Evolutionary conservation across 331 rosid genomes (phyloP).

Genomic region (Malus hybrid): DNA sequence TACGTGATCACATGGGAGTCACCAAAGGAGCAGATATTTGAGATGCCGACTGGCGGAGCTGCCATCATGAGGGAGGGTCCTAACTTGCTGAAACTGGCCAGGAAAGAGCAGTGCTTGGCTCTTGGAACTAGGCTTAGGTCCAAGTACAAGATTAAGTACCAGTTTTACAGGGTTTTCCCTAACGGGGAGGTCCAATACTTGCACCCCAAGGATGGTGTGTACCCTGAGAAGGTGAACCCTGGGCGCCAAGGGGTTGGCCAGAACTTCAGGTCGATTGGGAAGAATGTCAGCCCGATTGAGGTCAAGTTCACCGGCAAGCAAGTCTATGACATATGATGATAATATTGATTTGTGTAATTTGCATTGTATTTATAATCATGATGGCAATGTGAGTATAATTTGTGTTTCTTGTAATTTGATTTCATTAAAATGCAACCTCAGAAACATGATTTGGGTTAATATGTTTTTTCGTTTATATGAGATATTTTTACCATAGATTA

Average conservation of each 20-base stretch:
- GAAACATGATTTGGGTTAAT: neutral
- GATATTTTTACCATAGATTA: neutral
- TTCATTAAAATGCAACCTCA: neutral
- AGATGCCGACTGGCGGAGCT: slow-evolving; percentile 99
- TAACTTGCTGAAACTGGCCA: slow-evolving; percentile 71
- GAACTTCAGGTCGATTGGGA: slow-evolving; percentile 89
- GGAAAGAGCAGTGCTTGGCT: slow-evolving; percentile 98
- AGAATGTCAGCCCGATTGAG: slow-evolving; percentile 84
- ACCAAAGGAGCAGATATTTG: slow-evolving; percentile 90
- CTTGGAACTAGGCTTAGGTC: slow-evolving; percentile 87
- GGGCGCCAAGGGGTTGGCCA: slow-evolving; percentile 87
- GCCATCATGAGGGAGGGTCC: slow-evolving; percentile 98
- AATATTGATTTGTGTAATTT: neutral
- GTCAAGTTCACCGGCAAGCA: slow-evolving; percentile 97
- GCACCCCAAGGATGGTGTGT: slow-evolving; percentile 97
- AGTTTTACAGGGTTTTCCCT: slow-evolving; percentile 96
- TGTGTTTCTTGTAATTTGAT: slow-evolving; percentile 1
- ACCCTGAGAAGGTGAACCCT: slow-evolving; percentile 93
- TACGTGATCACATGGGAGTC: slow-evolving; percentile 95
- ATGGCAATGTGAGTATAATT: slow-evolving; percentile 5
- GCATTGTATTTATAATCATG: neutral
- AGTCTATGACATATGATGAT: slow-evolving; percentile 53
- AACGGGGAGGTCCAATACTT: slow-evolving; percentile 93
- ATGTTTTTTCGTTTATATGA: neutral
- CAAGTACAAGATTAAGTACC: slow-evolving; percentile 95